A percentile compares a stretch with the other conserved stretches of the same genome.
Conservation (phyloP, 129 eudicot species). For the Arctium lappa region DNA sequence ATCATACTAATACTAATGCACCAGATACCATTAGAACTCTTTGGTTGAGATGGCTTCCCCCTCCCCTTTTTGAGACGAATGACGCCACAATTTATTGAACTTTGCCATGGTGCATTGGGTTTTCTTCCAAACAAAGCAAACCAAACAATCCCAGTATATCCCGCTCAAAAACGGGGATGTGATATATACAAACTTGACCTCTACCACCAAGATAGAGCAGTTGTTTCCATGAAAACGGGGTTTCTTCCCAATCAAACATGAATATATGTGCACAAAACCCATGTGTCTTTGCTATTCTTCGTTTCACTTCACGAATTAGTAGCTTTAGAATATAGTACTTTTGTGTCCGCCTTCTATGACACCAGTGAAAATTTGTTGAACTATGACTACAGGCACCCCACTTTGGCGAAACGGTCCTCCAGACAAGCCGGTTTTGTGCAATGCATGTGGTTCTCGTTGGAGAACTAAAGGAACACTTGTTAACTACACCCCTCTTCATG, state of each 20-base stretch:
- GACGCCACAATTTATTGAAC: neutral
- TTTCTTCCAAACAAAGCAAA: neutral
- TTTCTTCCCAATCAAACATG: neutral
- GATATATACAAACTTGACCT: neutral
- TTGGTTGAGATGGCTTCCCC: neutral
- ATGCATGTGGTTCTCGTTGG: constrained; percentile 91
- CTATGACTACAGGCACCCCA: constrained; percentile 56
- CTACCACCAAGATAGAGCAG: neutral
- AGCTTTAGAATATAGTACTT: neutral
- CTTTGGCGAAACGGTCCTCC: constrained; percentile 97
- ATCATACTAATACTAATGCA: neutral
- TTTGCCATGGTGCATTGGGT: too few relatives aligned
- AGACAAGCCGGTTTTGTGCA: constrained; percentile 83
- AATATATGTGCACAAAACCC: neutral
- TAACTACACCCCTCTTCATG: constrained; percentile 74
- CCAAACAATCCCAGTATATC: neutral
- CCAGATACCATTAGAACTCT: neutral
- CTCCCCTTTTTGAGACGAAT: neutral
- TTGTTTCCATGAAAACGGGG: neutral
- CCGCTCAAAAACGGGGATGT: too few relatives aligned
- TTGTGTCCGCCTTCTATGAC: neutral
- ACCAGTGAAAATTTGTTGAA: neutral
- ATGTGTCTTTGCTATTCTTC: neutral
- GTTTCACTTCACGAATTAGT: neutral
- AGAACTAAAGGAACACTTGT: constrained; percentile 79